A percentile compares a stretch with the other conserved stretches of the same genome.
These are phyloP conservation scores for Candida cerambycidarum DNA, from an alignment of 805 yeast genomes.

Conservation along the genomic window DNA sequence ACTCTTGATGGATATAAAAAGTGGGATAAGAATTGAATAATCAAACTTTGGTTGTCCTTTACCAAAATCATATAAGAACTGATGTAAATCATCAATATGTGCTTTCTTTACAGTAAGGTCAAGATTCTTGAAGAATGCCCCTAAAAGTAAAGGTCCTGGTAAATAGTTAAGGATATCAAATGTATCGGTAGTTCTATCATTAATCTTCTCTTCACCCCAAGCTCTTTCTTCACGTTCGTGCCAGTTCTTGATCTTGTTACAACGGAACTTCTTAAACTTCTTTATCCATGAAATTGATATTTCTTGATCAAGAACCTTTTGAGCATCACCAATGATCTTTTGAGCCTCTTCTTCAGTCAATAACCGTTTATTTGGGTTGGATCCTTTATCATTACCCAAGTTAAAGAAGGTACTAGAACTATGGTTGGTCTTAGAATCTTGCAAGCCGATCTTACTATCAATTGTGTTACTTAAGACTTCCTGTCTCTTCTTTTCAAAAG, in stretches of 20 bases:
- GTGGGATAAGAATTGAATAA: slow-evolving; percentile 57
- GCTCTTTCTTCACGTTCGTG: slow-evolving; percentile 21
- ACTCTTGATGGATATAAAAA: slow-evolving; percentile 46
- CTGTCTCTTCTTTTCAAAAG: slow-evolving; percentile 31
- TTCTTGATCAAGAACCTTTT: slow-evolving; percentile 23
- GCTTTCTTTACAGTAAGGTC: slow-evolving; percentile 30
- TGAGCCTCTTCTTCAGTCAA: slow-evolving; percentile 27
- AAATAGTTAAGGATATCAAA: slow-evolving; percentile 35
- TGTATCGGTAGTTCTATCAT: slow-evolving; percentile 28
- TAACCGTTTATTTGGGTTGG: not conserved
- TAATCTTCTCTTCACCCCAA: slow-evolving; percentile 38
- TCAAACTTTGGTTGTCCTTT: slow-evolving; percentile 53
- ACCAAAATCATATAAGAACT: slow-evolving; percentile 35
- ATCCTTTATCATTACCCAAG: not conserved
- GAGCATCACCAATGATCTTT: slow-evolving; percentile 25
- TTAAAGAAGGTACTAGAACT: slow-evolving; percentile 4
- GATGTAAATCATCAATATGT: slow-evolving; percentile 32
- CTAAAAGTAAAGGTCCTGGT: slow-evolving; percentile 34
- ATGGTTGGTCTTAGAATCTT: slow-evolving; percentile 1
- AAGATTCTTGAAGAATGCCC: slow-evolving; percentile 28
- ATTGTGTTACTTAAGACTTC: slow-evolving; percentile 16
- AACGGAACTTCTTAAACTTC: slow-evolving; percentile 28
- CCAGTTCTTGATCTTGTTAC: slow-evolving; percentile 26
- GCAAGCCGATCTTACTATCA: slow-evolving; percentile 11
- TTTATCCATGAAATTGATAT: slow-evolving; percentile 35